Evolutionary conservation across 805 yeast genomes (phyloP).

Genomic region (Wickerhamiella qilinensis): DNA sequence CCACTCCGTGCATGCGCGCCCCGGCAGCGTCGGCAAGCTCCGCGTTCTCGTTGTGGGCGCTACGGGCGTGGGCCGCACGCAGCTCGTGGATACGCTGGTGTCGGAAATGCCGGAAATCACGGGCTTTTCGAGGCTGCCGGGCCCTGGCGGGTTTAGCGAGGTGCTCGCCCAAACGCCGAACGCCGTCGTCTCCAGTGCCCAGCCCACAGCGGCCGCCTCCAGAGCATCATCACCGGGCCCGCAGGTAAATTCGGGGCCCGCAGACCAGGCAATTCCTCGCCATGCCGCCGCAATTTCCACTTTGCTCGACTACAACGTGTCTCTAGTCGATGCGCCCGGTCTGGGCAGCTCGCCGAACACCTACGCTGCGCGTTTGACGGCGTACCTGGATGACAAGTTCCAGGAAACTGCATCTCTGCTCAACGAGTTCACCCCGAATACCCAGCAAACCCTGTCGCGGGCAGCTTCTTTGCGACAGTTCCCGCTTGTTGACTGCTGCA

Average conservation of each 20-base stretch:
- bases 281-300: too few relatives aligned
- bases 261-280: too few relatives aligned
- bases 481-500: slow-evolving; percentile 7
- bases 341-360: neutral
- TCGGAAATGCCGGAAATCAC: neutral
- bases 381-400: slow-evolving; percentile 3
- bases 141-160: neutral
- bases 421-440: slow-evolving; percentile 7
- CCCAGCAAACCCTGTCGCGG: slow-evolving; percentile 3
- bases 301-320: slow-evolving; percentile 1
- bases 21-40: slow-evolving; percentile 5
- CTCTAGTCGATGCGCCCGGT: slow-evolving; percentile 2
- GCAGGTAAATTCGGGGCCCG: too few relatives aligned
- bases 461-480: slow-evolving; percentile 5
- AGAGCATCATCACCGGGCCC: too few relatives aligned
- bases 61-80: slow-evolving; percentile 6
- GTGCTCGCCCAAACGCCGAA: neutral
- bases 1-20: neutral
- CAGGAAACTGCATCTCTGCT: slow-evolving; percentile 9
- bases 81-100: slow-evolving; percentile 3
- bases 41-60: slow-evolving; percentile 7
- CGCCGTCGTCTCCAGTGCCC: too few relatives aligned
- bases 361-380: neutral
- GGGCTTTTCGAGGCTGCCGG: neutral
- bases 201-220: too few relatives aligned